A percentile compares a stretch with the other conserved stretches of the same genome.
Evolutionary conservation across 2,329 filamentous ascomycete genomes (phyloP).

Genomic region (Purpureocillium lavendulum): DNA sequence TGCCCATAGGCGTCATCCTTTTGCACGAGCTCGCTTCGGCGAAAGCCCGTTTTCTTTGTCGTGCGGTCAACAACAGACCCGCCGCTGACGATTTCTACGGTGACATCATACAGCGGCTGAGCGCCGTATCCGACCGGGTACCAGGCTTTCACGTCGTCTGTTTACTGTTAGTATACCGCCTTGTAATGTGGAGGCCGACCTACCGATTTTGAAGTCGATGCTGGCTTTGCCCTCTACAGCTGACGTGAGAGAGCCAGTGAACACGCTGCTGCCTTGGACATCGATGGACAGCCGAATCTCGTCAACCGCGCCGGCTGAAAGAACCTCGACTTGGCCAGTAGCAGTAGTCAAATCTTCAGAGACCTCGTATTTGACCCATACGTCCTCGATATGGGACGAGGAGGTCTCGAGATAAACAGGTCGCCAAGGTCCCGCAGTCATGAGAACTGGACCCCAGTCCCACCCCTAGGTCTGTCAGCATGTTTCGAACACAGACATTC

Average conservation of each 20-base stretch:
- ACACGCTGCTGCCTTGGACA: background rate
- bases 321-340: background rate
- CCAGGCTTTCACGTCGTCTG: background rate
- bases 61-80: background rate
- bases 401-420: conserved; percentile 59
- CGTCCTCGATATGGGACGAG: conserved; percentile 46
- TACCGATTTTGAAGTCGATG: background rate
- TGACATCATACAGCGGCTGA: conserved; percentile 1
- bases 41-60: conserved; percentile 53
- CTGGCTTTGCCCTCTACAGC: background rate
- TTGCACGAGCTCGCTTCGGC: conserved; percentile 50
- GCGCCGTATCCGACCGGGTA: background rate
- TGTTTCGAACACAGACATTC: no score
- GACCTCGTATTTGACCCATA: conserved; percentile 35
- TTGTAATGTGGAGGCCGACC: background rate
- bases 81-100: background rate
- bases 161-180: background rate
- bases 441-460: conserved; percentile 60
- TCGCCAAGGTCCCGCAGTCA: conserved; percentile 59
- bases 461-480: conserved; percentile 35
- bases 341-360: conserved; percentile 20
- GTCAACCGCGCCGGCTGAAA: background rate
- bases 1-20: conserved; percentile 52
- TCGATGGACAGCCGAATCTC: background rate
- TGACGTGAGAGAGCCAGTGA: background rate